Percentiles rank a stretch among this genome's conserved stretches.
phyloP scores from a whole-genome alignment of 805 yeast species.

The Candida glaebosa region DNA sequence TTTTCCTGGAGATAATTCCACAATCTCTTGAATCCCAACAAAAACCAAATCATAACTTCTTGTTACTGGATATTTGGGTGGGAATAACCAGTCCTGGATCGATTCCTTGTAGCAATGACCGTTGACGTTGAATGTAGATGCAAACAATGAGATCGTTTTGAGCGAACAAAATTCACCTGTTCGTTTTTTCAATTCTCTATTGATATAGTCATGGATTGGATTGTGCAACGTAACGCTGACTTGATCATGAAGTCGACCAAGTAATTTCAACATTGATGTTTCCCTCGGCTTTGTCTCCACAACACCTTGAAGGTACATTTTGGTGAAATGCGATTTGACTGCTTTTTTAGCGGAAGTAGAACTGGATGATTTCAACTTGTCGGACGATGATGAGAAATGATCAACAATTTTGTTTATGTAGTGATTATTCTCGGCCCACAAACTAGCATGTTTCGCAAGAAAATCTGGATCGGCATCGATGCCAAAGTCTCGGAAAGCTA shows the following conservation, averaged over 20 bases:
- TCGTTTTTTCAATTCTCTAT: constrained; percentile 37
- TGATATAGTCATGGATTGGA: constrained; percentile 53
- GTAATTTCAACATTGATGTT: constrained; percentile 43
- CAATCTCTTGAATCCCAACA: constrained; percentile 84
- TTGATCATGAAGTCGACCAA: constrained; percentile 49
- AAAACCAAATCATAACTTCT: constrained; percentile 64
- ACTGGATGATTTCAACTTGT: constrained; percentile 42
- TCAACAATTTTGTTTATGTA: constrained; percentile 36
- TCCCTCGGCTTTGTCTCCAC: constrained; percentile 37
- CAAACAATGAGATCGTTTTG: constrained; percentile 40
- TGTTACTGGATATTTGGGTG: constrained; percentile 18
- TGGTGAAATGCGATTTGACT: constrained; percentile 33
- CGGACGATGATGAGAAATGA: constrained; percentile 34
- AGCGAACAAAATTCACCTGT: constrained; percentile 37
- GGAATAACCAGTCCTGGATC: constrained; percentile 44
- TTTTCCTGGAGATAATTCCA: constrained; percentile 75
- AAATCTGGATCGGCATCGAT: constrained; percentile 31
- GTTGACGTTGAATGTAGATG: constrained; percentile 55
- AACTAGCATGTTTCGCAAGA: constrained; percentile 33
- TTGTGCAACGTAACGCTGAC: constrained; percentile 42
- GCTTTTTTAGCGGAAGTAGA: constrained; percentile 31
- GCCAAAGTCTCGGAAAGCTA: constrained; percentile 44
- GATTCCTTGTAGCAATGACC: constrained; percentile 44
- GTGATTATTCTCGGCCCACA: constrained; percentile 49
- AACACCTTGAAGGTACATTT: constrained; percentile 40